A percentile compares a stretch with the other conserved stretches of the same genome.
These are phyloP conservation scores for Globisporangium nunn DNA, from an alignment of 352 stramenopile genomes.

Conservation along the genomic window DNA sequence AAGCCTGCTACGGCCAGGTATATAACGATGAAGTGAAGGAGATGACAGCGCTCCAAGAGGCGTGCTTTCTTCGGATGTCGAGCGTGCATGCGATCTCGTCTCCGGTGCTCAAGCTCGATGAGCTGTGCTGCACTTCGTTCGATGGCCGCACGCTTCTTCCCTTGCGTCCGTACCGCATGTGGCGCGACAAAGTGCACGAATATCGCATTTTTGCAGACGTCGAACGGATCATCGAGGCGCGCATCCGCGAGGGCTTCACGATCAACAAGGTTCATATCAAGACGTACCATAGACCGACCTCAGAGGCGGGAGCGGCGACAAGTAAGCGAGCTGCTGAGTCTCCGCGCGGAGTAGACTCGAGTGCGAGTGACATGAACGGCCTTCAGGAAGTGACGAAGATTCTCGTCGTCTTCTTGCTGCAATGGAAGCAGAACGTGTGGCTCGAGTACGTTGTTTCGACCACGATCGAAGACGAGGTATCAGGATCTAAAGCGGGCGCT, in stretches of 20 bases:
- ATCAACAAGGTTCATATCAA: slow-evolving; percentile 80
- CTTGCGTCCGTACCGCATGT: slow-evolving; percentile 77
- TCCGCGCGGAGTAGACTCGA: slow-evolving; percentile 3
- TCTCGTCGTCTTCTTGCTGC: slow-evolving; percentile 72
- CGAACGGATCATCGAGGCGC: slow-evolving; percentile 74
- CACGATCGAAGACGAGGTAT: slow-evolving; percentile 35
- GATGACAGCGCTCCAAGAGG: slow-evolving; percentile 59
- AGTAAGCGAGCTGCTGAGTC: slow-evolving; percentile 9
- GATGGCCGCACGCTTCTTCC: slow-evolving; percentile 53
- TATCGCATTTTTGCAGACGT: slow-evolving; percentile 81
- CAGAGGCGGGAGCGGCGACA: slow-evolving; percentile 15
- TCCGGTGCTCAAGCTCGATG: slow-evolving; percentile 60
- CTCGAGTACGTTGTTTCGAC: slow-evolving; percentile 82
- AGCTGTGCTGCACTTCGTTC: slow-evolving; percentile 65
- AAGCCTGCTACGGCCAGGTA: slow-evolving; percentile 38
- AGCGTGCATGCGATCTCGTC: slow-evolving; percentile 59
- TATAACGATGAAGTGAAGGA: slow-evolving; percentile 25
- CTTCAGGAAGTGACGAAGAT: slow-evolving; percentile 42
- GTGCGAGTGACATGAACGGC: slow-evolving; percentile 10
- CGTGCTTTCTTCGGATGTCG: slow-evolving; percentile 57
- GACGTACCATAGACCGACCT: slow-evolving; percentile 25
- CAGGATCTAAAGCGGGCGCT: slow-evolving; percentile 2
- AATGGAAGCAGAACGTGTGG: slow-evolving; percentile 89
- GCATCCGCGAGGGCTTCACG: slow-evolving; percentile 72
- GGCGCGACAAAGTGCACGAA: slow-evolving; percentile 84